A percentile compares a stretch with the other conserved stretches of the same genome.
Evolutionary conservation across 1,284 basidiomycete species (phyloP).

Genomic region (Cystobasidiaceae sp.): DNA sequence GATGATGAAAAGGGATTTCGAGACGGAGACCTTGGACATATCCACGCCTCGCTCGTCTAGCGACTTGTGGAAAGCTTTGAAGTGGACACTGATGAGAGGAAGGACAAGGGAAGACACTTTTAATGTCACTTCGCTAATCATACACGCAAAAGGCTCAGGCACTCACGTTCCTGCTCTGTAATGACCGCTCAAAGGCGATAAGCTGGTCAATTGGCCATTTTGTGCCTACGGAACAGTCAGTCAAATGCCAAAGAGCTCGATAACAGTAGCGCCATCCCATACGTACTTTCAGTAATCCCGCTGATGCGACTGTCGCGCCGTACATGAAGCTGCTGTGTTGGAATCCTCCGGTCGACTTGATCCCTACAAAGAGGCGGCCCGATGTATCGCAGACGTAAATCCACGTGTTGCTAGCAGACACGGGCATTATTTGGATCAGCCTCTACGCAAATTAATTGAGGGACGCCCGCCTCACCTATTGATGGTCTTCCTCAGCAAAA

Average conservation of each 20-base stretch:
- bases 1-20: constrained; percentile 38
- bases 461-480: constrained; percentile 55
- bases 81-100: constrained; percentile 49
- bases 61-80: constrained; percentile 58
- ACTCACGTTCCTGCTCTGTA: constrained; percentile 57
- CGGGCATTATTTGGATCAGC: neutral
- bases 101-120: neutral
- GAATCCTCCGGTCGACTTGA: constrained; percentile 60
- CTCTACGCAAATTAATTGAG: neutral
- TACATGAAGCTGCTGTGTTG: constrained; percentile 65
- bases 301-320: constrained; percentile 54
- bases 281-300: constrained; percentile 60
- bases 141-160: neutral
- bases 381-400: constrained; percentile 42
- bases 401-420: constrained; percentile 31
- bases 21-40: constrained; percentile 46
- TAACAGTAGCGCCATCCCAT: too few species aligned
- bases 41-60: constrained; percentile 59
- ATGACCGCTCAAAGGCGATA: constrained; percentile 65
- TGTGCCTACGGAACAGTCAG: constrained; percentile 43
- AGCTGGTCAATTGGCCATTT: constrained; percentile 58
- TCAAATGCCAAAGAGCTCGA: neutral
- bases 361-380: constrained; percentile 65
- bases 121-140: neutral
- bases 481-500: constrained; percentile 59